Evolutionary conservation across 2,329 filamentous ascomycete species (phyloP).

Genomic region (Exophiala sideris): DNA sequence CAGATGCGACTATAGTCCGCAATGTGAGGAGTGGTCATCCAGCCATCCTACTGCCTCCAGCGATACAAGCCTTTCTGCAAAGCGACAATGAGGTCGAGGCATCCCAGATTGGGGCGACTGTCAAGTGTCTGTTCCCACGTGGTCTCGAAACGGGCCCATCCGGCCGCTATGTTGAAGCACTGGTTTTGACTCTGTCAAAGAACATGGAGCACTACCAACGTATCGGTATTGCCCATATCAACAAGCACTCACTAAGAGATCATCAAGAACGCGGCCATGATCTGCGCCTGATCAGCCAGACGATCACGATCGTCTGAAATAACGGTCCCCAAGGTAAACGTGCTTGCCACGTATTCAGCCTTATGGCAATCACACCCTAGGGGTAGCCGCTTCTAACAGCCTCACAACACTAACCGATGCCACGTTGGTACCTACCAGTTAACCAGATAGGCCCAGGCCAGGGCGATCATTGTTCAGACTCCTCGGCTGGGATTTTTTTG

Average conservation of each 20-base stretch:
- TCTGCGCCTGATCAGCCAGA: constrained; percentile 1
- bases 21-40: not conserved
- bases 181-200: constrained; percentile 1
- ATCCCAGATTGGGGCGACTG: constrained; percentile 1
- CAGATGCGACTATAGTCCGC: constrained; percentile 4
- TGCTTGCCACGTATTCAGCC: too few relatives aligned
- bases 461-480: too few relatives aligned
- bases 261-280: not conserved
- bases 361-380: not conserved
- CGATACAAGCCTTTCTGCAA: constrained; percentile 2
- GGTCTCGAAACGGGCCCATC: constrained; percentile 1
- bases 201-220: constrained; percentile 1
- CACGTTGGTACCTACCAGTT: too few relatives aligned
- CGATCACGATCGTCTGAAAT: constrained; percentile 6
- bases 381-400: not conserved
- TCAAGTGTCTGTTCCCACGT: constrained; percentile 5
- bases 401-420: too few relatives aligned
- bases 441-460: too few relatives aligned
- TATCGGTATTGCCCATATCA: constrained; percentile 2
- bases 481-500: too few relatives aligned
- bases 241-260: not conserved
- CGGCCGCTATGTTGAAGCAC: constrained; percentile 2
- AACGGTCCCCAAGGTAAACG: too few relatives aligned
- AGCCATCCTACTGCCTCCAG: not conserved
- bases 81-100: not conserved